Evolutionary conservation across 2,329 filamentous ascomycete species (phyloP), one percentile per base, ranked within the genome.

Genomic region (Aureobasidium zeae): DNA sequence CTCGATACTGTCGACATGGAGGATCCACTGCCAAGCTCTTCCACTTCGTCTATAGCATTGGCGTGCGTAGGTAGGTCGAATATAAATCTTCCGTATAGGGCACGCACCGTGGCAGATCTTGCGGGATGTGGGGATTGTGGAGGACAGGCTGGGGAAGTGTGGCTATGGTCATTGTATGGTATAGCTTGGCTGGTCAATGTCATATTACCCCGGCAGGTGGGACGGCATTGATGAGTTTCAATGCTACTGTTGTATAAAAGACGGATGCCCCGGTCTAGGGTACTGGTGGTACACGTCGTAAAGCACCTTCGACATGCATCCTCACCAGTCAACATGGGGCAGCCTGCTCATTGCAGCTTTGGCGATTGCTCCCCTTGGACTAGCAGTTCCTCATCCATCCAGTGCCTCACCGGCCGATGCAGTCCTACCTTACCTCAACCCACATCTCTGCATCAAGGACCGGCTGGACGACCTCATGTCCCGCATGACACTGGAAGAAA

Each of bases 401-500:
- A 22, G 26, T 6, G 19, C 13, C 9, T 5, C 5, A 8, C n/a
- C 13, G 2, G 25, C 30, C 10, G 30, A 26, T 6, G 31, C 28
- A 11, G 24, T 25, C 4, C 20, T 41, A 3, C 37, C 37, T n/a
- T 41, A 41, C 28, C 28, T 41, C 4, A n/a, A 41, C 4, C 28
- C 37, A 20, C 13, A 11, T 6, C 37, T 41, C 37, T 31, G 37
- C 15, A 66, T 85, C 11, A 76, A 83, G 38, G 73, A 72, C 36
- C 71, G 83, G 46, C 73, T 86, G 9, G 59, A 72, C 8, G 81
- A 86, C 57, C 69, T 87, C 4, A 63, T 87, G 38, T 72, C 73
- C 9, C 74, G 79, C 19, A 87, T 87, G 83, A 84, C 78, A 0
- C 73, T 84, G 43, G 70, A 81, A 55, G 83, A 87, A 47, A 86